These are phyloP conservation scores for Salvia sclarea DNA, from an alignment of 305 asterid species.

Conservation along the genomic window DNA sequence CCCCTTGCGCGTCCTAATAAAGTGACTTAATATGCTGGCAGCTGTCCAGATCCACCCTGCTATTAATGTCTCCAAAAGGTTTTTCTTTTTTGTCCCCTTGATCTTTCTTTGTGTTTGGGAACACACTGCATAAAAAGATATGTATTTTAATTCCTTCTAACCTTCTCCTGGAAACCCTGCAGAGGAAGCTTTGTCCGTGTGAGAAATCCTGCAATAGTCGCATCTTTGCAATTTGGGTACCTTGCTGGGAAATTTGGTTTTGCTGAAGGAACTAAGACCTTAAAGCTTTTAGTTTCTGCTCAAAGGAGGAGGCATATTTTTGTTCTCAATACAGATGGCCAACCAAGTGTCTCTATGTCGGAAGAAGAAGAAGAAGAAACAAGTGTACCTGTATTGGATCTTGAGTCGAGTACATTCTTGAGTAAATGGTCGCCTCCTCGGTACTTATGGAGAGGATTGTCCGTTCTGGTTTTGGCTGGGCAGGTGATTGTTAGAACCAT, in stretches of 20 bases:
- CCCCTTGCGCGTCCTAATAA: slow-evolving; percentile 3
- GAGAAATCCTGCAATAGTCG: slow-evolving; percentile 28
- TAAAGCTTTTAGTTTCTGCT: slow-evolving; percentile 38
- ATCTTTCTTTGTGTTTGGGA: not conserved
- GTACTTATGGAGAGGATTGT: slow-evolving; percentile 89
- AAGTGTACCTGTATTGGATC: slow-evolving; percentile 27
- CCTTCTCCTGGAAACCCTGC: slow-evolving; percentile 32
- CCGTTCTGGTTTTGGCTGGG: slow-evolving; percentile 68
- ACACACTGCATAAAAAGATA: not conserved
- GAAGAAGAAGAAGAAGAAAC: slow-evolving; percentile 52
- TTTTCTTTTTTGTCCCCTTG: not conserved
- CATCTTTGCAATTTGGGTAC: slow-evolving; percentile 33
- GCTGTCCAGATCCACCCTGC: slow-evolving; percentile 56
- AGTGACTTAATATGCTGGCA: slow-evolving; percentile 53
- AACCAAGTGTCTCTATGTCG: slow-evolving; percentile 45
- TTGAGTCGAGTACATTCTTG: slow-evolving; percentile 46
- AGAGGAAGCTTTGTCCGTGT: slow-evolving; percentile 43
- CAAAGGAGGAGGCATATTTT: slow-evolving; percentile 37
- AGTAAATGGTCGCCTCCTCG: slow-evolving; percentile 84
- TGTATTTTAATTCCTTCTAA: not conserved
- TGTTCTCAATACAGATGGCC: slow-evolving; percentile 57
- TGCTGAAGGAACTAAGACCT: slow-evolving; percentile 35
- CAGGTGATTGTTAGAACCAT: slow-evolving; percentile 62
- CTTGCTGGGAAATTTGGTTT: slow-evolving; percentile 41
- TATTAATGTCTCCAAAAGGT: slow-evolving; percentile 55